Evolutionary conservation across 2,329 filamentous ascomycete genomes (phyloP).

Genomic region (Furcasterigmium sp.): DNA sequence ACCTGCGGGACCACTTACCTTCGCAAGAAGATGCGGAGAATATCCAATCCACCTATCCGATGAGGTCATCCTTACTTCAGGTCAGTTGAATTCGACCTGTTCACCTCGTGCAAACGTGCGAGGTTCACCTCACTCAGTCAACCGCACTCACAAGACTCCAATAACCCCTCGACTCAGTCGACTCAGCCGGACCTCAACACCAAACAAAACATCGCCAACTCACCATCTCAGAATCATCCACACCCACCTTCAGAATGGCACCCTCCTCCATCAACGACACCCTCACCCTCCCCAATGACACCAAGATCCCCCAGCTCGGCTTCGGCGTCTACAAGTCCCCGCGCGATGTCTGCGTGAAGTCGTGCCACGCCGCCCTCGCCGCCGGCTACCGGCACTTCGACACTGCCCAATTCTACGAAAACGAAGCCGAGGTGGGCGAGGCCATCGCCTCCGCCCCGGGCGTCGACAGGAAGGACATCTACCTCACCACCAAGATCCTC

Average conservation of each 20-base stretch:
- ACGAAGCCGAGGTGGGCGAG: constrained; percentile 61
- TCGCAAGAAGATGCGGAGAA: too few relatives aligned
- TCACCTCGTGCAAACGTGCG: too few relatives aligned
- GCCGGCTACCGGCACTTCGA: constrained; percentile 60
- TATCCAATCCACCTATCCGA: too few relatives aligned
- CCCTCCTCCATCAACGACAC: constrained; percentile 10
- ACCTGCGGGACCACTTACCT: too few relatives aligned
- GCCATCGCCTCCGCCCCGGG: constrained; percentile 53
- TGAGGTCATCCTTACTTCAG: too few relatives aligned
- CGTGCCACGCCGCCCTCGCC: constrained; percentile 52
- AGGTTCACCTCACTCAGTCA: too few relatives aligned
- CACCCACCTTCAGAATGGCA: neutral
- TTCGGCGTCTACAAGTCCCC: constrained; percentile 67
- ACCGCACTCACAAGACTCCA: too few relatives aligned
- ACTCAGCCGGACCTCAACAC: neutral
- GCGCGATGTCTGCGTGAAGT: constrained; percentile 46
- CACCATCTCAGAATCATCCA: too few relatives aligned
- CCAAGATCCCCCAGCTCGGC: constrained; percentile 57
- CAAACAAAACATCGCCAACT: neutral
- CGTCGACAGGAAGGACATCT: constrained; percentile 54
- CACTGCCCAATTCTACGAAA: constrained; percentile 59
- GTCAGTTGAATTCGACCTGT: too few relatives aligned
- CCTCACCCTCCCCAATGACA: constrained; percentile 16
- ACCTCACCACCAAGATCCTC: constrained; percentile 67
- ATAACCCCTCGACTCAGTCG: neutral